Conservation (phyloP, 2,329 filamentous ascomycete species). For the Fusarium hostae region DNA sequence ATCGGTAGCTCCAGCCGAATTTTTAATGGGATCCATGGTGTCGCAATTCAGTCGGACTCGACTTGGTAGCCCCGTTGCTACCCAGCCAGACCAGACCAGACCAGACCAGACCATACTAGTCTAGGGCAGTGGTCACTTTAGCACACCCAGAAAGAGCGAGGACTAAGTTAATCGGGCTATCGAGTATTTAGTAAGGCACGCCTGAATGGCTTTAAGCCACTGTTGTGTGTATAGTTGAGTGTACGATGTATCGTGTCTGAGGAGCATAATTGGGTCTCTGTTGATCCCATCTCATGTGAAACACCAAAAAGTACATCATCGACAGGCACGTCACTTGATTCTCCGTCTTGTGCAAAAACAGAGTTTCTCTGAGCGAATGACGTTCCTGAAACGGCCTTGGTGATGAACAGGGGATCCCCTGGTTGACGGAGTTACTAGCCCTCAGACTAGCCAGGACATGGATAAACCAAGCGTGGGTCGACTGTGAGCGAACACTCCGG, state of each 20-base stretch:
- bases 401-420: constrained; percentile 34
- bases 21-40: constrained; percentile 14
- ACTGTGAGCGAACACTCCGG: constrained; percentile 43
- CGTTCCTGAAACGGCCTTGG: constrained; percentile 46
- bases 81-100: constrained; percentile 9
- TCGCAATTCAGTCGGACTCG: constrained; percentile 23
- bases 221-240: neutral
- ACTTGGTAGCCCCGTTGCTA: constrained; percentile 15
- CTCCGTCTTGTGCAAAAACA: constrained; percentile 12
- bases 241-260: neutral
- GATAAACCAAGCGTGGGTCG: constrained; percentile 37
- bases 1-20: constrained; percentile 10
- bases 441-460: constrained; percentile 40
- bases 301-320: constrained; percentile 16
- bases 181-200: constrained; percentile 26
- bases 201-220: constrained; percentile 21
- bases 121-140: neutral
- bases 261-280: constrained; percentile 1
- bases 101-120: neutral
- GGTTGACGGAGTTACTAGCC: constrained; percentile 30
- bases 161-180: constrained; percentile 10
- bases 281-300: constrained; percentile 20
- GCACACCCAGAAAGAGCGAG: constrained; percentile 11
- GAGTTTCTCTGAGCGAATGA: constrained; percentile 37
- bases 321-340: constrained; percentile 28